A percentile compares a stretch with the other conserved stretches of the same genome.
Evolutionary conservation across 1,139 yeast genomes (phyloP).

Genomic region (Scheffersomyces parashehatae): DNA sequence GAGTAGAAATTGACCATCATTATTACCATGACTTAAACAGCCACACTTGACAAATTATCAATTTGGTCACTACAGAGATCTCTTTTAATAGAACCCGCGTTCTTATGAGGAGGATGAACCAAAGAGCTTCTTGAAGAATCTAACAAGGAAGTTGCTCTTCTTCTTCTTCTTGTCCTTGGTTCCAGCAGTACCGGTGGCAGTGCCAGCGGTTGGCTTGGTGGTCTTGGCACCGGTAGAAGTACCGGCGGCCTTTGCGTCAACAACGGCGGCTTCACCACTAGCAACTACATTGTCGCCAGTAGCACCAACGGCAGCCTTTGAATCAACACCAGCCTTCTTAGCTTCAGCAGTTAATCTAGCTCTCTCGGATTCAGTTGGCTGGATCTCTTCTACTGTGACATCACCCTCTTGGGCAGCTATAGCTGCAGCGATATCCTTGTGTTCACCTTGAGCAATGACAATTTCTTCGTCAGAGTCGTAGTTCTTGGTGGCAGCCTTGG

Average conservation of each 20-base stretch:
- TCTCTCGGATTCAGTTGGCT: conserved; percentile 42
- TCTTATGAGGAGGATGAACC: conserved; percentile 13
- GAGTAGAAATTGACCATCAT: no score
- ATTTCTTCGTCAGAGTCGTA: conserved; percentile 33
- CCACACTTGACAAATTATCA: no score
- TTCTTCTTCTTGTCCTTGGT: conserved; percentile 26
- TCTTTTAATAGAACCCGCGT: not conserved
- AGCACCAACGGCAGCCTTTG: conserved; percentile 11
- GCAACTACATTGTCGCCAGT: conserved; percentile 2
- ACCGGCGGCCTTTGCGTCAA: conserved; percentile 9
- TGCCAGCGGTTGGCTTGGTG: conserved; percentile 4
- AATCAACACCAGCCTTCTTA: conserved; percentile 15
- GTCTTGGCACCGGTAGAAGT: conserved; percentile 7
- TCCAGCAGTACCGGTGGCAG: conserved; percentile 13
- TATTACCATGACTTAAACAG: no score
- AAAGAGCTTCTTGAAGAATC: conserved; percentile 45
- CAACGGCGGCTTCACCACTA: conserved; percentile 9
- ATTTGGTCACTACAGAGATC: no score
- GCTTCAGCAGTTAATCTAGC: conserved; percentile 38
- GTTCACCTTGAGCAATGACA: conserved; percentile 40
- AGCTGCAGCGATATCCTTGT: conserved; percentile 32
- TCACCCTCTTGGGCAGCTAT: conserved; percentile 40
- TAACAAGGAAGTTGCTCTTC: conserved; percentile 47
- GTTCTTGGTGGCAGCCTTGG: conserved; percentile 9
- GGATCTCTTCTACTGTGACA: conserved; percentile 44